phyloP scores from a whole-genome alignment of 2,329 filamentous ascomycete genomes.

The Metarhizium guizhouense region DNA sequence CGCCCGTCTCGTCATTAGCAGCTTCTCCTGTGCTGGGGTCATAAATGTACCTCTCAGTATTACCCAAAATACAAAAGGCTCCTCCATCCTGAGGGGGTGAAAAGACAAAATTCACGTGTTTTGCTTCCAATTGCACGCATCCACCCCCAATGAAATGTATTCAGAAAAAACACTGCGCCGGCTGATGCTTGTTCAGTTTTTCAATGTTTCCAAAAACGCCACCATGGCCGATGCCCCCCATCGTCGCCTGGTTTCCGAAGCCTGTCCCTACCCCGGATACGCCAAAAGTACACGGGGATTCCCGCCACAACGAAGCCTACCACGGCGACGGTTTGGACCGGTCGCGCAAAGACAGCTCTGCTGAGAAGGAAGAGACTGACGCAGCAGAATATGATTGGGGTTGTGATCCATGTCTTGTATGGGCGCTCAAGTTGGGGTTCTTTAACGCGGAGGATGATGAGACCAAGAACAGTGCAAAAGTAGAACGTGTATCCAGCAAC shows the following conservation, averaged over 20 bases:
- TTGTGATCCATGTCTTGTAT: constrained; percentile 94
- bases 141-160: background rate
- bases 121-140: background rate
- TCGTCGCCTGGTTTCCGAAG: constrained; percentile 32
- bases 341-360: constrained; percentile 82
- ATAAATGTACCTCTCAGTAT: too few species aligned
- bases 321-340: constrained; percentile 81
- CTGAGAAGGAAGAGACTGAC: constrained; percentile 88
- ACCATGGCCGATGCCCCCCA: constrained; percentile 32
- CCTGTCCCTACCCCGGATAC: constrained; percentile 59
- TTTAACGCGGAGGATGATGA: constrained; percentile 80
- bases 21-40: background rate
- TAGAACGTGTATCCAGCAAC: constrained; percentile 97
- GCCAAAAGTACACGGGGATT: constrained; percentile 82
- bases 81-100: too few species aligned
- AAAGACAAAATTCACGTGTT: too few species aligned
- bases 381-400: constrained; percentile 96
- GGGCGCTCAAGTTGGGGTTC: constrained; percentile 85
- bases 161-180: background rate
- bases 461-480: constrained; percentile 85
- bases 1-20: background rate
- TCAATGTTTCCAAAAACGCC: constrained; percentile 50
- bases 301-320: constrained; percentile 76
- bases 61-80: too few species aligned
- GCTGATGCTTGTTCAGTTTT: background rate